Evolutionary conservation across 371 early-diverging fungal species (phyloP).

Genomic region (Apophysomyces sp.): DNA sequence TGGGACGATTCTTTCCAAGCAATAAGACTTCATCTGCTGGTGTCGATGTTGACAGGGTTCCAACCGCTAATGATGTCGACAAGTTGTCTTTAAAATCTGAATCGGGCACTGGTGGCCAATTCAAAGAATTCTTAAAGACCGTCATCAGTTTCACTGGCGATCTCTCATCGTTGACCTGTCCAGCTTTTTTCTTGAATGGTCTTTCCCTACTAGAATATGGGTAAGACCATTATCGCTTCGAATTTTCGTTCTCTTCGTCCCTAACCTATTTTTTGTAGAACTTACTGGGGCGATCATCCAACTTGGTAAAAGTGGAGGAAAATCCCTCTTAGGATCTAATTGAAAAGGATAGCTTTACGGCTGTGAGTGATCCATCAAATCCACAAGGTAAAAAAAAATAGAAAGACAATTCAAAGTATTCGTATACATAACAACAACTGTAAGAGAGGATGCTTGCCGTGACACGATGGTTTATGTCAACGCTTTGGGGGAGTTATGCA

Average conservation of each 20-base stretch:
- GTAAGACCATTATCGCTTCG: slow-evolving; percentile 29
- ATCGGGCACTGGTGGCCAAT: slow-evolving; percentile 39
- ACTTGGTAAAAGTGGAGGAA: slow-evolving; percentile 15
- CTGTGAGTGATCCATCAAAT: slow-evolving; percentile 43
- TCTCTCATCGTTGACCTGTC: slow-evolving; percentile 75
- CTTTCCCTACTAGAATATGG: slow-evolving; percentile 78
- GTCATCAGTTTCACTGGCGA: slow-evolving; percentile 80
- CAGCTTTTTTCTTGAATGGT: slow-evolving; percentile 75
- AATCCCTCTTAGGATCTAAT: not conserved
- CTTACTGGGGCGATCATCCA: slow-evolving; percentile 45
- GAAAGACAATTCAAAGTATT: not conserved
- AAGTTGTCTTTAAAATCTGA: slow-evolving; percentile 41
- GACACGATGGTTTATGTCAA: slow-evolving; percentile 76
- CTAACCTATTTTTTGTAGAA: slow-evolving; percentile 10
- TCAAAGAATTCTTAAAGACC: slow-evolving; percentile 57
- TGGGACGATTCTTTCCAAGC: not conserved
- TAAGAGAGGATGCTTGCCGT: slow-evolving; percentile 67
- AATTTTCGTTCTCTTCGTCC: not conserved
- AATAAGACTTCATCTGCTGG: slow-evolving; percentile 5
- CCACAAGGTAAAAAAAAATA: slow-evolving; percentile 43
- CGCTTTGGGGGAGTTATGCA: slow-evolving; percentile 67
- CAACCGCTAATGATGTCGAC: slow-evolving; percentile 39
- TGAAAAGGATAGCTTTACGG: slow-evolving; percentile 25
- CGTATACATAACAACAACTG: not conserved
- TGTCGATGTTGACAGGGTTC: slow-evolving; percentile 21